Base-by-base conservation (phyloP, 306 rosid genomes). In the Ceratonia siliqua region DNA sequence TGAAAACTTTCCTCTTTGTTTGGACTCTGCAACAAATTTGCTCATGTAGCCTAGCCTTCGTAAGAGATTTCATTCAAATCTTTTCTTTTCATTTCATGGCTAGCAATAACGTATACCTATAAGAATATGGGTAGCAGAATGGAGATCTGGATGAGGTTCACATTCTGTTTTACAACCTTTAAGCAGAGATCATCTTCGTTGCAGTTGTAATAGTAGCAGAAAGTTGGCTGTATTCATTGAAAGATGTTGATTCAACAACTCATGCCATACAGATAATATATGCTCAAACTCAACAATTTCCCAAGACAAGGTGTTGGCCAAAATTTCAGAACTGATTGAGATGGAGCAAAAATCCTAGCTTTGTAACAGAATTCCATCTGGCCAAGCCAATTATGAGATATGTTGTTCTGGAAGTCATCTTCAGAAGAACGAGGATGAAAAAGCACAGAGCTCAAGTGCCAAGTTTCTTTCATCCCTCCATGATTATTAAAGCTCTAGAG, bases 301-400 rank as follows among this genome's bases (percentile, higher is more conserved):
- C 39, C 9, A 39, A 30, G 68, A 62, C 3, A 45, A 67, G 68
- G 73, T 62, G 62, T 50, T 80, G 43, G 83, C 59, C 35, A 73
- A 79, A 56, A 42, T 35, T n/a, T n/a, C 68, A 75, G 59, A 78
- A 78, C 43, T 39, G 39, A 33, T 45, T 52, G 57, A 27, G 65
- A 81, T 21, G 62, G 36, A 27, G 45, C 45, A 35, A 50, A 68
- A 59, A 17, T 55, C 72, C 63, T 33, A 62, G 27, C 75, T 69
- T 25, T 41, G 73, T 41, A 7, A 63, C 22, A 33, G 17, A 62
- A 55, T 27, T 65, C 77, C 15, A 68, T 8, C 21, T 2, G 21
- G 35, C n/a, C 15, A 14, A 75, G 17, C 55, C 68, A 46, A 33
- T 24, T 18, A 48, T 13, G 22, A 41, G 24, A 41, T 30, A 41